phyloP scores from a whole-genome alignment of 192 early-diverging fungal species.

The Mortierella alpina region DNA sequence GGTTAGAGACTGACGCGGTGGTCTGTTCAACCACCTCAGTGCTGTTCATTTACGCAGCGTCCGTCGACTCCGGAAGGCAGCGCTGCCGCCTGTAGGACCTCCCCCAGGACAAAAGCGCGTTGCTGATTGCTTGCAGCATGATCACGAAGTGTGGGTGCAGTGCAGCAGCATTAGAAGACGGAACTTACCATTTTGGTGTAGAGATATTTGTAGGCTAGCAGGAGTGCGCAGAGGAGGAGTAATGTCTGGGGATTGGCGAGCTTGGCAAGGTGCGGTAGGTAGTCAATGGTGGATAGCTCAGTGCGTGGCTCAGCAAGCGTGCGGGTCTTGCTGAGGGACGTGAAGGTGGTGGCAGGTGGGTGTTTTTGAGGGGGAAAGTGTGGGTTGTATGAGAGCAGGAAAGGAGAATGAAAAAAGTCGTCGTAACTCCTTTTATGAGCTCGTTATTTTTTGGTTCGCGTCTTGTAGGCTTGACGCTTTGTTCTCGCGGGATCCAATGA shows the following conservation, averaged over 20 bases:
- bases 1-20: no score
- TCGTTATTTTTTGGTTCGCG: no score
- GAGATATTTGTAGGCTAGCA: conserved; percentile 34
- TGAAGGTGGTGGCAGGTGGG: not conserved
- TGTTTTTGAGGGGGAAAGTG: not conserved
- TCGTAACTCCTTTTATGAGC: no score
- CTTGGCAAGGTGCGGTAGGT: conserved; percentile 16
- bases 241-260: conserved; percentile 20
- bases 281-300: conserved; percentile 41
- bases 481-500: no score
- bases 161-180: not conserved
- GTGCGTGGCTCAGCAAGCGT: conserved; percentile 22
- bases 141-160: not conserved
- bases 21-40: no score
- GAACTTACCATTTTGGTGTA: conserved; percentile 35
- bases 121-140: no score
- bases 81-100: no score
- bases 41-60: no score
- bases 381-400: not conserved
- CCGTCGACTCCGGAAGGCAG: no score
- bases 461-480: no score
- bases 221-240: conserved; percentile 32
- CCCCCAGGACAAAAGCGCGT: no score
- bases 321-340: conserved; percentile 14
- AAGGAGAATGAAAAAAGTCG: not conserved